Evolutionary conservation across 1,139 yeast genomes (phyloP).

Genomic region (Candida pseudocylindracea): DNA sequence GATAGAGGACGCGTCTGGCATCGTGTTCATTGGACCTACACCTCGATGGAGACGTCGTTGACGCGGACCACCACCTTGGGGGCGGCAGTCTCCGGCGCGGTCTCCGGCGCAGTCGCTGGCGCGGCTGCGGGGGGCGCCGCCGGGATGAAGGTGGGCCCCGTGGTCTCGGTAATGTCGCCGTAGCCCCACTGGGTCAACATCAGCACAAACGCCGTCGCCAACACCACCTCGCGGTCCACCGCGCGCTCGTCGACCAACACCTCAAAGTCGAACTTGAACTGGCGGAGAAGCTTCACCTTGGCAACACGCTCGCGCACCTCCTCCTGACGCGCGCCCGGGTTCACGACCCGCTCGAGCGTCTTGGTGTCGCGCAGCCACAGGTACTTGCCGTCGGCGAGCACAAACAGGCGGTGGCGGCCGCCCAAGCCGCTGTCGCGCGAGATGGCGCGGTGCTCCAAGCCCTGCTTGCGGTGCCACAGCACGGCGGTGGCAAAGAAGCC

Average conservation of each 20-base stretch:
- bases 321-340: slow-evolving; percentile 32
- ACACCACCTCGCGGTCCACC: slow-evolving; percentile 24
- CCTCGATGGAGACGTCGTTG: too few relatives aligned
- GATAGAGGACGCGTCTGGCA: too few relatives aligned
- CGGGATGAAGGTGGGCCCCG: slow-evolving; percentile 21
- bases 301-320: slow-evolving; percentile 31
- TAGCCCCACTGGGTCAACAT: slow-evolving; percentile 46
- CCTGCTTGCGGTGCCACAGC: slow-evolving; percentile 25
- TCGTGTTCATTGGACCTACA: too few relatives aligned
- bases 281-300: slow-evolving; percentile 30
- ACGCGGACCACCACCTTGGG: too few relatives aligned
- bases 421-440: slow-evolving; percentile 11
- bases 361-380: slow-evolving; percentile 31
- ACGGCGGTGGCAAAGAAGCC: slow-evolving; percentile 22
- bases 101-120: too few relatives aligned
- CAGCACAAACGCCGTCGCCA: slow-evolving; percentile 34
- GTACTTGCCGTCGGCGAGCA: slow-evolving; percentile 28
- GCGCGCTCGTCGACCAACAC: slow-evolving; percentile 22
- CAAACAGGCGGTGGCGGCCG: slow-evolving; percentile 19
- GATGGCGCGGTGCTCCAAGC: slow-evolving; percentile 20
- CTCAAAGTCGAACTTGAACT: slow-evolving; percentile 37
- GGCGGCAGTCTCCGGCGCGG: too few relatives aligned
- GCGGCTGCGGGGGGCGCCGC: too few relatives aligned
- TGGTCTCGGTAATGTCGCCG: slow-evolving; percentile 27
- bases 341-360: slow-evolving; percentile 24